These are phyloP conservation scores for Fennellomyces sp. DNA, from an alignment of 371 early-diverging fungal genomes.

Conservation along the genomic window DNA sequence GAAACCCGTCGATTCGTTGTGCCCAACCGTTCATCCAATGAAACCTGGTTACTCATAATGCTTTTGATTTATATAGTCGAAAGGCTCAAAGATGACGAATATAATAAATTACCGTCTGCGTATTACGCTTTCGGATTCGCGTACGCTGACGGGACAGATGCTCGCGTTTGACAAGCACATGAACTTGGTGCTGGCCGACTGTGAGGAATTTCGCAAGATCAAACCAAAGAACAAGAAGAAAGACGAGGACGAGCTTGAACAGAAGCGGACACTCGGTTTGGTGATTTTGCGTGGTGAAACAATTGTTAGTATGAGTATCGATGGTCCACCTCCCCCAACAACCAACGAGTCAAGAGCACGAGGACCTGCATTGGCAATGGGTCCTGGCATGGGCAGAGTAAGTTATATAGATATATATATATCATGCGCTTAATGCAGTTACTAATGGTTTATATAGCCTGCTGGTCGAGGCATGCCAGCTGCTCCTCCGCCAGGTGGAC, in stretches of 20 bases:
- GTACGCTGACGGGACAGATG: slow-evolving; percentile 95
- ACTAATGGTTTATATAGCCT: slow-evolving; percentile 48
- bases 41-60: neutral
- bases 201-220: slow-evolving; percentile 94
- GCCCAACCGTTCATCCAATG: too few species aligned
- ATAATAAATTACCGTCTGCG: slow-evolving; percentile 95
- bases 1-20: too few species aligned
- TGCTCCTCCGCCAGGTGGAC: slow-evolving; percentile 61
- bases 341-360: slow-evolving; percentile 62
- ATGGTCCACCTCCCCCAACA: slow-evolving; percentile 88
- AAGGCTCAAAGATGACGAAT: slow-evolving; percentile 87
- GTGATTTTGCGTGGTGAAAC: slow-evolving; percentile 94
- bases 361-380: slow-evolving; percentile 55
- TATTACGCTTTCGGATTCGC: slow-evolving; percentile 90
- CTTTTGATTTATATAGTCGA: slow-evolving; percentile 41
- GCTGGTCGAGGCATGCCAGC: slow-evolving; percentile 93
- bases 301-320: slow-evolving; percentile 90
- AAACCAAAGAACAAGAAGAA: slow-evolving; percentile 63
- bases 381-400: slow-evolving; percentile 75
- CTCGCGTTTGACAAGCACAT: slow-evolving; percentile 98
- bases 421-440: slow-evolving; percentile 2
- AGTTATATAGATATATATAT: slow-evolving; percentile 10
- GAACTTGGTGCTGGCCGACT: slow-evolving; percentile 97
- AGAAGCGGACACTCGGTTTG: slow-evolving; percentile 92
- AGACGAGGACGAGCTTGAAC: slow-evolving; percentile 55